A percentile compares a stretch with the other conserved stretches of the same genome.
phyloP scores from a whole-genome alignment of 148 eudicot genomes.

The Polygonum maritimum region DNA sequence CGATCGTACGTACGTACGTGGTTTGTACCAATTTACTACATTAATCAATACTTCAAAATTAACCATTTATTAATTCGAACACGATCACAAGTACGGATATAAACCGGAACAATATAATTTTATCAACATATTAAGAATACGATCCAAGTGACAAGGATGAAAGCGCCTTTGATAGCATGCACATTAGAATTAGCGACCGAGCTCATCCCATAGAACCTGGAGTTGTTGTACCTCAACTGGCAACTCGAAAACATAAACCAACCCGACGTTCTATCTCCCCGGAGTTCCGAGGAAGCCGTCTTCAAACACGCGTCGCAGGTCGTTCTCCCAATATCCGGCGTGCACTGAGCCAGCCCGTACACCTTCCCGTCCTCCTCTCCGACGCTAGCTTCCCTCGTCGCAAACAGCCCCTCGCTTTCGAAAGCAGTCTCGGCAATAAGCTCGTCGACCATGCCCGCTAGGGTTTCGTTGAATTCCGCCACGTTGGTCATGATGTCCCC shows the following conservation, averaged over 20 bases:
- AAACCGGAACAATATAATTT: no score
- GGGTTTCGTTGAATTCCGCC: not conserved
- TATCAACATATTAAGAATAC: no score
- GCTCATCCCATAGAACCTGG: not conserved
- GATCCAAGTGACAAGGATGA: not conserved
- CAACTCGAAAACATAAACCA: not conserved
- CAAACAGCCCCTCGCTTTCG: not conserved
- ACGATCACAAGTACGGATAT: no score
- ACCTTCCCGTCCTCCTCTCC: not conserved
- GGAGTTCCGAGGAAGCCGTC: not conserved
- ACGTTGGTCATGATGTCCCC: not conserved
- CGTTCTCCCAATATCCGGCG: conserved; percentile 20
- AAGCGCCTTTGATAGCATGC: not conserved
- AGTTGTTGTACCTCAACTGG: not conserved
- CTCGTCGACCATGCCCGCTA: not conserved
- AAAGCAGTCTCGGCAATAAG: not conserved
- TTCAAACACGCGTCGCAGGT: conserved; percentile 21
- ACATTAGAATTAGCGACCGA: not conserved
- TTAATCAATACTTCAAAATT: no score
- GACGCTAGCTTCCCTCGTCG: not conserved
- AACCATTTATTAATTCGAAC: no score
- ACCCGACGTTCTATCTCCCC: not conserved
- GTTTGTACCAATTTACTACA: no score
- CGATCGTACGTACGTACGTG: no score
- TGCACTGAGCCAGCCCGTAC: conserved; percentile 28